Evolutionary conservation across 2,329 filamentous ascomycete genomes (phyloP).

Genomic region (Fusarium pseudonygamai): DNA sequence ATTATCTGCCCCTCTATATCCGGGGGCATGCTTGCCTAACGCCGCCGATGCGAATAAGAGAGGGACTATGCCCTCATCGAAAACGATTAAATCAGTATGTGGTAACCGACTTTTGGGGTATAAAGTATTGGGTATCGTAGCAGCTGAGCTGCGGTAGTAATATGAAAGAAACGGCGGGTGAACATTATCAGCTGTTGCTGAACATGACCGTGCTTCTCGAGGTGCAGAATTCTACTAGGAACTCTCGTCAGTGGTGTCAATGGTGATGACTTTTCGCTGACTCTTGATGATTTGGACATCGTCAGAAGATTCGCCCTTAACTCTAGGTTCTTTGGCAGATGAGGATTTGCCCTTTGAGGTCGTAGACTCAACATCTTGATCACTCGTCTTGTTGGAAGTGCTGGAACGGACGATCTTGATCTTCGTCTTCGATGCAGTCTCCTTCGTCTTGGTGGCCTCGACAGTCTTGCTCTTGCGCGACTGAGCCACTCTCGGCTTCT

Average conservation of each 20-base stretch:
- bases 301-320: slow-evolving; percentile 10
- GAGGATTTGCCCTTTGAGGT: not conserved
- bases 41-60: slow-evolving; percentile 30
- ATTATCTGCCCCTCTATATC: slow-evolving; percentile 7
- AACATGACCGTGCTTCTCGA: not conserved
- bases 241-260: slow-evolving; percentile 36
- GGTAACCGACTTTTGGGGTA: slow-evolving; percentile 5
- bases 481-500: slow-evolving; percentile 7
- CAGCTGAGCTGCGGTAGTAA: slow-evolving; percentile 29
- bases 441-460: slow-evolving; percentile 1
- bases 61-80: slow-evolving; percentile 9
- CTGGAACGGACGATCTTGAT: slow-evolving; percentile 8
- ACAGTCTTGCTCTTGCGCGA: slow-evolving; percentile 6
- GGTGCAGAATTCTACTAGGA: slow-evolving; percentile 16
- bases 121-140: slow-evolving; percentile 35
- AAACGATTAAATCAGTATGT: slow-evolving; percentile 11
- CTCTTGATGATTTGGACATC: slow-evolving; percentile 15
- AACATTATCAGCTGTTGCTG: slow-evolving; percentile 1
- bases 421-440: slow-evolving; percentile 1
- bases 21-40: slow-evolving; percentile 26
- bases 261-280: slow-evolving; percentile 17
- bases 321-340: not conserved
- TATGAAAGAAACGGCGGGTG: slow-evolving; percentile 3
- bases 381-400: not conserved
- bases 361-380: not conserved